Evolutionary conservation across 441 rosid species (phyloP).

Genomic region (Viola pubescens): DNA sequence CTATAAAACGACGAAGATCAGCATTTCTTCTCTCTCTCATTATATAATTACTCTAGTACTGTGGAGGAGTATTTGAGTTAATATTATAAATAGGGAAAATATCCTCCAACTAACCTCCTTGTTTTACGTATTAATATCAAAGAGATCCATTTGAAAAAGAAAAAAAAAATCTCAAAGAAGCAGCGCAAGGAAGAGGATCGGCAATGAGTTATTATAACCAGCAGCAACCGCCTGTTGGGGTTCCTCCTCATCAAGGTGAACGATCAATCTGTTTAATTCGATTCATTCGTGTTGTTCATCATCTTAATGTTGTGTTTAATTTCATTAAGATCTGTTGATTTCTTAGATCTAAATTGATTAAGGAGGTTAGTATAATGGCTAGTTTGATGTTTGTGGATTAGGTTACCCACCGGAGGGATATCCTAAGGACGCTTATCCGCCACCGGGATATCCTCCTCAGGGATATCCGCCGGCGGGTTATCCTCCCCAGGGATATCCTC

Average conservation of each 20-base stretch:
- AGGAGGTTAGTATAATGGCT: not conserved
- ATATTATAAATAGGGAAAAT: no score
- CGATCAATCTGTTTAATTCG: not conserved
- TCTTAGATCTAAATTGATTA: not conserved
- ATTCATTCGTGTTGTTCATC: not conserved
- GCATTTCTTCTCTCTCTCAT: no score
- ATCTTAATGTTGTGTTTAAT: not conserved
- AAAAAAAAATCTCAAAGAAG: no score
- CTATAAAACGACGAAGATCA: no score
- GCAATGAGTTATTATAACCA: slow-evolving; percentile 79
- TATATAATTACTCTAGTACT: no score
- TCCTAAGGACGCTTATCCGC: slow-evolving; percentile 74
- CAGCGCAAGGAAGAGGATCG: no score
- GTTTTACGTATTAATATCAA: no score
- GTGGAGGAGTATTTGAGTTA: no score
- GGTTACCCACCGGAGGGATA: slow-evolving; percentile 87
- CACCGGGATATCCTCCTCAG: slow-evolving; percentile 62
- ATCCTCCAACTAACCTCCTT: no score
- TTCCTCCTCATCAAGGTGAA: slow-evolving; percentile 76
- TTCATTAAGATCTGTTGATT: slow-evolving; percentile 1
- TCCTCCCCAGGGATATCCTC: slow-evolving; percentile 42
- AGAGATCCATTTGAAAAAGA: no score
- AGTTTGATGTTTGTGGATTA: slow-evolving; percentile 9
- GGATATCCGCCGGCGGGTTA: slow-evolving; percentile 50
- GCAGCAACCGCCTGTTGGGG: slow-evolving; percentile 80